These are phyloP conservation scores for Leucosporidium yakuticum DNA, from an alignment of 768 basidiomycete species.

Conservation along the genomic window DNA sequence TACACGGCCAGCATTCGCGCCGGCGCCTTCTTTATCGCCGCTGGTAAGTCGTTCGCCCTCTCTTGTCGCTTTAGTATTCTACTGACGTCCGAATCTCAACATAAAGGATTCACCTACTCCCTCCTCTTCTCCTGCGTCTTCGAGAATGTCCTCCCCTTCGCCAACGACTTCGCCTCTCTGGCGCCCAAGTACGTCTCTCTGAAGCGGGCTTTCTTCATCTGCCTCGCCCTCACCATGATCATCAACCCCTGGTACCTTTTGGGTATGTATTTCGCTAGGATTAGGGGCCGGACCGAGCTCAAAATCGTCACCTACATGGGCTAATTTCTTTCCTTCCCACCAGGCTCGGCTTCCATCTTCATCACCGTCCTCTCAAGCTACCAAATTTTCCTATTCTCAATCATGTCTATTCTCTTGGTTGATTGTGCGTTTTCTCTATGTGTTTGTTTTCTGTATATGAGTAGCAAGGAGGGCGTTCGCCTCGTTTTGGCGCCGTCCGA, in stretches of 20 bases:
- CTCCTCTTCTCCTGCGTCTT: slow-evolving; percentile 37
- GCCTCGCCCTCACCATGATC: slow-evolving; percentile 1
- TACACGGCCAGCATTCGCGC: slow-evolving; percentile 36
- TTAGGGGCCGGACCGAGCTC: not conserved
- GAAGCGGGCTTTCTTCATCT: slow-evolving; percentile 36
- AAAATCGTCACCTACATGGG: slow-evolving; percentile 35
- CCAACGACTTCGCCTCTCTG: slow-evolving; percentile 38
- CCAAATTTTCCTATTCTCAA: slow-evolving; percentile 26
- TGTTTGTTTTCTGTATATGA: no score
- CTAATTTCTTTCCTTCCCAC: not conserved
- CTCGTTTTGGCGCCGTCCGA: no score
- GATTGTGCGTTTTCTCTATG: slow-evolving; percentile 30
- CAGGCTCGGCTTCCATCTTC: slow-evolving; percentile 30
- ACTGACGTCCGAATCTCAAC: no score
- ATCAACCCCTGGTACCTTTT: not conserved
- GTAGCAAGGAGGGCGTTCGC: no score
- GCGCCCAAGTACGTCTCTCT: slow-evolving; percentile 36
- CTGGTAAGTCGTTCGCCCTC: not conserved
- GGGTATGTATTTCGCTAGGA: not conserved
- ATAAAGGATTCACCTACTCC: slow-evolving; percentile 35
- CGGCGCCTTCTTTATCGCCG: slow-evolving; percentile 39
- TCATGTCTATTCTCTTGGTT: slow-evolving; percentile 34
- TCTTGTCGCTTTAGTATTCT: no score
- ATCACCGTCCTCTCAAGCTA: slow-evolving; percentile 31
- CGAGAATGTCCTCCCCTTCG: slow-evolving; percentile 30